Conservation (phyloP, 2,329 filamentous ascomycete species). For the Pyricularia grisea region DNA sequence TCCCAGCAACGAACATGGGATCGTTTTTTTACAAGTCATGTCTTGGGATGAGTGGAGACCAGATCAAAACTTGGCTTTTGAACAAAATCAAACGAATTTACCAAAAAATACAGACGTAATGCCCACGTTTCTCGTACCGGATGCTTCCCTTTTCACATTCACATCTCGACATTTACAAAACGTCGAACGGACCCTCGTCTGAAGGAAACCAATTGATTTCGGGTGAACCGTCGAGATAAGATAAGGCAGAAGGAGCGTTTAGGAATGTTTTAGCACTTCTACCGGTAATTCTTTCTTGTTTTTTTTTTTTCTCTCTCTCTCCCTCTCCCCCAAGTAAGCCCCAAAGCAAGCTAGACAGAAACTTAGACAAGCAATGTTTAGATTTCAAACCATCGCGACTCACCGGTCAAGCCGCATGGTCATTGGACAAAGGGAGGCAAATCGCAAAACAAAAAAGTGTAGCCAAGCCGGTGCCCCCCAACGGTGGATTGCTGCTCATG, state of each 20-base stretch:
- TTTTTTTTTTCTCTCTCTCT: too few relatives aligned
- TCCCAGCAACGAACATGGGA: neutral
- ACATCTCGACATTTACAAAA: neutral
- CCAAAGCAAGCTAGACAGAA: neutral
- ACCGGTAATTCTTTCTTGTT: too few relatives aligned
- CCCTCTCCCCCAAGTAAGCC: too few relatives aligned
- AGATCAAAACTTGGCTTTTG: neutral
- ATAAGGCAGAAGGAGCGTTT: neutral
- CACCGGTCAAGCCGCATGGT: neutral
- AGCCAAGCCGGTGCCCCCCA: neutral
- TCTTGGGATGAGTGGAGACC: neutral
- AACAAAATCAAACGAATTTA: neutral
- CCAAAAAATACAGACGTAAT: neutral
- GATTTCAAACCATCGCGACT: neutral
- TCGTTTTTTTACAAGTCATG: neutral
- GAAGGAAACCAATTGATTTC: neutral
- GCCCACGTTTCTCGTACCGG: neutral
- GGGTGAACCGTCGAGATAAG: neutral
- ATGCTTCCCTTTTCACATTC: neutral
- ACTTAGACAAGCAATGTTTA: neutral
- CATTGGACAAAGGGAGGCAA: neutral
- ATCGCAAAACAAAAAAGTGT: neutral
- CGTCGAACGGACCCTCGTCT: neutral
- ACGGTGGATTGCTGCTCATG: neutral
- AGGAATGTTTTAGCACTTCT: too few relatives aligned